Evolutionary conservation across 257 asterid genomes (phyloP).

Genomic region (Knoxia roxburghii): DNA sequence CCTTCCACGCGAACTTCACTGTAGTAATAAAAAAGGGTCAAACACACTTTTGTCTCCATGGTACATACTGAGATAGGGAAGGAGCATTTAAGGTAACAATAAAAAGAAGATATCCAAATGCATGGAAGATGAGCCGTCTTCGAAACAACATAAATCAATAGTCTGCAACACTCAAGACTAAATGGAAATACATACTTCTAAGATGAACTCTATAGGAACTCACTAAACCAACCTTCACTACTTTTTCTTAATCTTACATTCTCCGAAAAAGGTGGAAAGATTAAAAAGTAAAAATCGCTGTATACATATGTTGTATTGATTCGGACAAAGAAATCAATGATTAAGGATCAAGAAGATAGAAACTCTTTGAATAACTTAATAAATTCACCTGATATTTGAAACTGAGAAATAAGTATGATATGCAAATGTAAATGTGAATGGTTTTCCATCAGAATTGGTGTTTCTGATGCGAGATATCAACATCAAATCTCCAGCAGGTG

Average conservation of each 20-base stretch:
- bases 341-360: no score
- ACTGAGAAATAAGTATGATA: constrained; percentile 87
- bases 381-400: constrained; percentile 75
- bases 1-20: constrained; percentile 98
- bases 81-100: background rate
- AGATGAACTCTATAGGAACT: background rate
- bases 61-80: no score
- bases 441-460: constrained; percentile 75
- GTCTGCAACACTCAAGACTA: background rate
- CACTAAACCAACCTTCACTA: background rate
- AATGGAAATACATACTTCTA: background rate
- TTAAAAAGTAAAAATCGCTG: no score
- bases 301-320: no score
- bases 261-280: no score
- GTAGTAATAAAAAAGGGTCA: constrained; percentile 18
- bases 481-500: constrained; percentile 81
- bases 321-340: no score
- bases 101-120: background rate
- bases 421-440: constrained; percentile 85
- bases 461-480: constrained; percentile 88
- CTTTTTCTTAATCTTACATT: background rate
- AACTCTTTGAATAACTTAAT: no score
- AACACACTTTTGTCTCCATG: background rate
- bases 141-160: background rate
- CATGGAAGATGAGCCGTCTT: background rate